These are phyloP conservation scores for Stephanodiscus triporus DNA, from an alignment of 108 stramenopile species.

Conservation along the genomic window DNA sequence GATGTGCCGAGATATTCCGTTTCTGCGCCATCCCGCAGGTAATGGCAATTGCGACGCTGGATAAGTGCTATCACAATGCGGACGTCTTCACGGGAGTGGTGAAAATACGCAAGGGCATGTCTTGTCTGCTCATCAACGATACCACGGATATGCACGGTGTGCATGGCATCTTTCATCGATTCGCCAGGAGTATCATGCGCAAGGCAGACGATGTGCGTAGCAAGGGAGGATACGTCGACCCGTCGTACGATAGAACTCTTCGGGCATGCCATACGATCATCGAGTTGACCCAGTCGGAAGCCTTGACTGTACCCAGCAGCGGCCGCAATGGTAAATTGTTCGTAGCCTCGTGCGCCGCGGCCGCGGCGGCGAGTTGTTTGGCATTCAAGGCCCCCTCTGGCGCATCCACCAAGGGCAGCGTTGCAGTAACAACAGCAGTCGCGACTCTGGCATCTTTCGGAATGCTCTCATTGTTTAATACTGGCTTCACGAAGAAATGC, in stretches of 20 bases:
- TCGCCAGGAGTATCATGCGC: constrained; percentile 57
- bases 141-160: constrained; percentile 77
- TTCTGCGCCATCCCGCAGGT: constrained; percentile 99
- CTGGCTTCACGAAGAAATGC: background rate
- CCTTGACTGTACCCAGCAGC: background rate
- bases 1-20: constrained; percentile 89
- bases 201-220: constrained; percentile 55
- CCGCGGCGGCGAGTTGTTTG: constrained; percentile 30
- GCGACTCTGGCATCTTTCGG: background rate
- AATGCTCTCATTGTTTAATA: background rate
- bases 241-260: constrained; percentile 74
- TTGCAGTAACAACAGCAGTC: background rate
- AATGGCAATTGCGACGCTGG: constrained; percentile 99
- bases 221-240: constrained; percentile 65
- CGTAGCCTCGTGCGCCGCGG: constrained; percentile 4
- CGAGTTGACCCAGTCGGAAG: constrained; percentile 1
- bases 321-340: background rate
- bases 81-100: constrained; percentile 99
- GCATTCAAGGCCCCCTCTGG: background rate
- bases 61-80: constrained; percentile 90
- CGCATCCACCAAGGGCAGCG: background rate
- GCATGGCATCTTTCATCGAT: constrained; percentile 72
- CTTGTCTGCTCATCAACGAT: constrained; percentile 75
- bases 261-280: constrained; percentile 51
- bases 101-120: constrained; percentile 92